These are phyloP conservation scores for Adansonia madagascariensis DNA, from an alignment of 441 rosid species.

Conservation along the genomic window DNA sequence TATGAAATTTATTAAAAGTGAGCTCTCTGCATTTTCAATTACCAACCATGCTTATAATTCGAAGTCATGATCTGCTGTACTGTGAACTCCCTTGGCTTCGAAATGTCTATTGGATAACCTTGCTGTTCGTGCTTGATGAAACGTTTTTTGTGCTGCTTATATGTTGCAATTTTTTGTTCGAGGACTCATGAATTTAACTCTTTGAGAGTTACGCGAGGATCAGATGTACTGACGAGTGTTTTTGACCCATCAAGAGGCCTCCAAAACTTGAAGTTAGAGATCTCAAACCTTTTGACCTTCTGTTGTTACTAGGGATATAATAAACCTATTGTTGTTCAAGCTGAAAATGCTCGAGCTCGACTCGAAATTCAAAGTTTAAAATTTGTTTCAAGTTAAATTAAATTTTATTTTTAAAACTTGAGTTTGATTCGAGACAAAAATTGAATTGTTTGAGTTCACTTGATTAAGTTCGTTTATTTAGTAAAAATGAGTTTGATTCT, in stretches of 20 bases:
- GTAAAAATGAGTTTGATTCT: too few species aligned
- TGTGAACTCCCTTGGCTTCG: neutral
- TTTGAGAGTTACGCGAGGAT: neutral
- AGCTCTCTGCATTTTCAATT: constrained; percentile 1
- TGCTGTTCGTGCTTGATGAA: neutral
- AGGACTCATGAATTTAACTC: neutral
- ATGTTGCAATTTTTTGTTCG: neutral
- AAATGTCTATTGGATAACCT: constrained; percentile 10
- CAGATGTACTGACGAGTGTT: neutral
- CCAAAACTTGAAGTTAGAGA: neutral
- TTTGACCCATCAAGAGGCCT: neutral
- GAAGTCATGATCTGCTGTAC: neutral
- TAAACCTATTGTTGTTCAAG: too few species aligned
- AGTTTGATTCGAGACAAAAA: too few species aligned
- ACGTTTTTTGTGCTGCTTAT: neutral
- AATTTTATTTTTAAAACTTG: too few species aligned
- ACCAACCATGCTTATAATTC: neutral
- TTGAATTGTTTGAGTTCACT: too few species aligned
- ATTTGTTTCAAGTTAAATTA: too few species aligned
- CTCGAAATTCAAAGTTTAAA: too few species aligned
- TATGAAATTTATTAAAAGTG: neutral
- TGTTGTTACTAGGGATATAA: neutral
- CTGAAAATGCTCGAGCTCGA: too few species aligned
- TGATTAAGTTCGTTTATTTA: too few species aligned
- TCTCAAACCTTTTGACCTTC: neutral